Base-by-base conservation (phyloP, 2,329 filamentous ascomycete genomes). In the Cladosporium oxysporum region DNA sequence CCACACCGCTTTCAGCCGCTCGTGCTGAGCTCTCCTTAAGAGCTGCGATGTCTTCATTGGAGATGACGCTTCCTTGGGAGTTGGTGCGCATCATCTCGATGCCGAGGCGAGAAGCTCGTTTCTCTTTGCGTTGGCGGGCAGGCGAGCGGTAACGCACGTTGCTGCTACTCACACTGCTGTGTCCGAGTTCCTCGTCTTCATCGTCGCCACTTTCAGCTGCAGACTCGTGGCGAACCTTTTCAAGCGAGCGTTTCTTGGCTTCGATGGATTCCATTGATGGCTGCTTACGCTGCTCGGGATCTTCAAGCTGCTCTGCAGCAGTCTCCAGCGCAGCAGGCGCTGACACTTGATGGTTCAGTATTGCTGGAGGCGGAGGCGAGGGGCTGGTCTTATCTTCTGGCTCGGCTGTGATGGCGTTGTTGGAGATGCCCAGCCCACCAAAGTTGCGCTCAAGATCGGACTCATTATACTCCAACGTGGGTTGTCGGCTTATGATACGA, bases 21-120 rank as follows among this genome's bases (percentile, higher is more conserved):
- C 66, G 50, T 2, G 69, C 66, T n/a, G 69, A 67, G 49, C 68
- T 68, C 50, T 55, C 58, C 57, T 79, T 77, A 16, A 74, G 69
- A 7, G 71, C 71, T 21, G 75, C 70, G 60, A 80, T 69, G 57
- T 83, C 82, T 53, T 84, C 82, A 31, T 81, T 76, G 8, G 81
- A 83, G 55, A 84, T 79, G 49, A 83, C 86, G 74, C 93, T 97
- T 58, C 96, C 94, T 72, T 94, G 90, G 74, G 92, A 97, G 77
- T 97, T 96, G 23, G 94, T 96, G 58, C 94, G 88, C 92, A 97
- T 94, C 94, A 98, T 97, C 78, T 98, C 94, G 59, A 93, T 95
- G 1, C 93, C 93, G 1, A 98, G 85, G 78, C 97, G 97, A 0
- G 93, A 97, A 63, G 77, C 78, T 2, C 80, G 78, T 62, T 81